These are phyloP conservation scores for Lojkania enalia DNA, from an alignment of 2,329 filamentous ascomycete genomes.

Conservation along the genomic window DNA sequence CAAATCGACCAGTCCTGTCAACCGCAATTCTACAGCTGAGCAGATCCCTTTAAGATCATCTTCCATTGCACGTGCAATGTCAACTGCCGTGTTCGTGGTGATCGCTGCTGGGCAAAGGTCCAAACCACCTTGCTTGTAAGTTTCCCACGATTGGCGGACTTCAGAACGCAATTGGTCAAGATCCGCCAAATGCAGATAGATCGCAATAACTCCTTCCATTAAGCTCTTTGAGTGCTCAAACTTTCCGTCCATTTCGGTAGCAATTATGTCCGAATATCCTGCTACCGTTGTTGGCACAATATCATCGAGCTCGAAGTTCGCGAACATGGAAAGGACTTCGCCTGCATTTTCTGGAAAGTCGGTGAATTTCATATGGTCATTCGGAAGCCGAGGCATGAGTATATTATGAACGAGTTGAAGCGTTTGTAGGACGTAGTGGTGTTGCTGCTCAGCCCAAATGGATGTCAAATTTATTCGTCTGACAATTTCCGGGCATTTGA, in stretches of 20 bases:
- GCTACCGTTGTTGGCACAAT: conserved; percentile 32
- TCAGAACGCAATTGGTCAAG: conserved; percentile 16
- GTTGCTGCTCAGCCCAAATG: too few species aligned
- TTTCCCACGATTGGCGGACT: conserved; percentile 15
- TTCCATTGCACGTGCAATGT: conserved; percentile 20
- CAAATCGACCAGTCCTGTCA: too few species aligned
- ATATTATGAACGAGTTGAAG: conserved; percentile 42
- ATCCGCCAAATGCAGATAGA: conserved; percentile 17
- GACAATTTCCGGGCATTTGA: too few species aligned
- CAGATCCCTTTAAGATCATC: conserved; percentile 15
- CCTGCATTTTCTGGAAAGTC: conserved; percentile 2
- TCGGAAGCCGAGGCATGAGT: conserved; percentile 22
- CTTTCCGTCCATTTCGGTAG: conserved; percentile 7
- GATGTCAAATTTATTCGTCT: too few species aligned
- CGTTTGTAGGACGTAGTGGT: conserved; percentile 42
- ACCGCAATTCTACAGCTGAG: too few species aligned
- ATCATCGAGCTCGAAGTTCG: conserved; percentile 39
- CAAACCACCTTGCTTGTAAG: conserved; percentile 14
- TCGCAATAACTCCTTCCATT: conserved; percentile 13
- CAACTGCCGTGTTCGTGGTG: conserved; percentile 23
- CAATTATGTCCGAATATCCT: conserved; percentile 9
- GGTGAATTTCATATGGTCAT: neutral
- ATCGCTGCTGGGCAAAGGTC: conserved; percentile 22
- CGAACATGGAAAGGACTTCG: conserved; percentile 40
- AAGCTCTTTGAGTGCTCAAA: conserved; percentile 6